Conservation (phyloP, 2,329 filamentous ascomycete genomes). For the Septoria linicola region DNA sequence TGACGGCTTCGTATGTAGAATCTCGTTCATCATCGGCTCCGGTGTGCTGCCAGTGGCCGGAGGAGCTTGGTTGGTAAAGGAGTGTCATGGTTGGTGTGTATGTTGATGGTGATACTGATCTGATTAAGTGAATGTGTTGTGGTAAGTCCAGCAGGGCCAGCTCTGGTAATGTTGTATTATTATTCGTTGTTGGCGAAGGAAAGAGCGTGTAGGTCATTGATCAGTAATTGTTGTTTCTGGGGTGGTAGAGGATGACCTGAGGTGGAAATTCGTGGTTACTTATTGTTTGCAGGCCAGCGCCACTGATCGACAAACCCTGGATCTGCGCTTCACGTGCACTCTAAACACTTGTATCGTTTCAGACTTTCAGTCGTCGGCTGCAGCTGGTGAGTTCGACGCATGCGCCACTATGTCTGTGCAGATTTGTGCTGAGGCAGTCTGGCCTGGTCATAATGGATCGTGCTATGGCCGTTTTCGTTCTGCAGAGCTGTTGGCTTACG, state of each 20-base stretch:
- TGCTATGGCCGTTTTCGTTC: not conserved
- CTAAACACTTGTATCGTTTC: slow-evolving; percentile 10
- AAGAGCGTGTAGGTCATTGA: slow-evolving; percentile 7
- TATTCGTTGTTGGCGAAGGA: slow-evolving; percentile 6
- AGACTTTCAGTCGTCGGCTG: slow-evolving; percentile 1
- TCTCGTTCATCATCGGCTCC: slow-evolving; percentile 7
- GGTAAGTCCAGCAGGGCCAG: not conserved
- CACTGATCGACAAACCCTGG: slow-evolving; percentile 11
- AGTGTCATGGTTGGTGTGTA: slow-evolving; percentile 14
- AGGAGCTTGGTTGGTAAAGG: slow-evolving; percentile 9
- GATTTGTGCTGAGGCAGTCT: not conserved
- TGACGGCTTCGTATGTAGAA: slow-evolving; percentile 13
- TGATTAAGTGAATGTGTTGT: slow-evolving; percentile 13
- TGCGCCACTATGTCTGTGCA: slow-evolving; percentile 1
- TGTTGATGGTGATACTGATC: not conserved
- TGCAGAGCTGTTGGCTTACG: too few relatives aligned
- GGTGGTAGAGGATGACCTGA: not conserved
- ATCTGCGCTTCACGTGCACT: slow-evolving; percentile 6
- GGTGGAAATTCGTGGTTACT: slow-evolving; percentile 8
- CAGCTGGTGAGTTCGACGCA: not conserved
- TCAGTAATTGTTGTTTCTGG: not conserved
- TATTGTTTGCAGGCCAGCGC: slow-evolving; percentile 7
- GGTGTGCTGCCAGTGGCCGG: slow-evolving; percentile 16
- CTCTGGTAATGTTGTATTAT: not conserved
- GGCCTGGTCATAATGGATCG: not conserved